Base-by-base conservation (phyloP, 73 alveolate genomes). In the Urostyla sp. region DNA sequence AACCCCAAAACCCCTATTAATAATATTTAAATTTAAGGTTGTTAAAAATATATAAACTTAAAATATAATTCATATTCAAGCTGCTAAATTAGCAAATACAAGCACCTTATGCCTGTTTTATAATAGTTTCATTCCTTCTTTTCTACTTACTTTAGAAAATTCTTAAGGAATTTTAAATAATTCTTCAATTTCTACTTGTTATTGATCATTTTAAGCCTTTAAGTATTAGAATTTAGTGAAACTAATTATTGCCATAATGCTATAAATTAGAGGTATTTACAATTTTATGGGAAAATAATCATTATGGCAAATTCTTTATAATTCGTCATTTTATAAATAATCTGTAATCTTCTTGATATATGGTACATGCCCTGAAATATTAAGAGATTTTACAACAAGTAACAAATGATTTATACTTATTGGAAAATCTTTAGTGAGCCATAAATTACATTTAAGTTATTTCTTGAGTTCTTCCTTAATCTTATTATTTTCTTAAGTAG, bases 391-490 rank as follows among this genome's bases (percentile, higher is more conserved):
- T 8, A 55, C 26, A 23, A 55, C 72, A 26, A 48, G 23, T 23
- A 55, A 23, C 7, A 55, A n/a, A 13, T 11, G 23, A 55, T 55
- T 23, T 26, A 26, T 55, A 6, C 50, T 10, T 6, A 55, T 23
- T n/a, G 72, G 72, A 55, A 55, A 55, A 26, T 55, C 7, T 5
- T 55, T n/a, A 5, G 72, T 55, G 48, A 55, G 23, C 72, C 72
- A 55, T 26, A 55, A 24, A 55, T 55, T 55, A 26, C 72, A 55
- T 23, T 55, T 55, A 7, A 55, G 5, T 27, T n/a, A 13, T n/a
- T 11, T 24, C 7, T 55, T 21, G 26, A 7, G 7, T 4, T 55
- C 72, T 48, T 55, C 72, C 30, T 23, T 23, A 6, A n/a, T 23
- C 7, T n/a, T 48, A 26, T 55, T 23, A 8, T 23, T 55, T 4